These are phyloP conservation scores for Ogataea siamensis DNA, from an alignment of 805 yeast genomes.

Conservation along the genomic window DNA sequence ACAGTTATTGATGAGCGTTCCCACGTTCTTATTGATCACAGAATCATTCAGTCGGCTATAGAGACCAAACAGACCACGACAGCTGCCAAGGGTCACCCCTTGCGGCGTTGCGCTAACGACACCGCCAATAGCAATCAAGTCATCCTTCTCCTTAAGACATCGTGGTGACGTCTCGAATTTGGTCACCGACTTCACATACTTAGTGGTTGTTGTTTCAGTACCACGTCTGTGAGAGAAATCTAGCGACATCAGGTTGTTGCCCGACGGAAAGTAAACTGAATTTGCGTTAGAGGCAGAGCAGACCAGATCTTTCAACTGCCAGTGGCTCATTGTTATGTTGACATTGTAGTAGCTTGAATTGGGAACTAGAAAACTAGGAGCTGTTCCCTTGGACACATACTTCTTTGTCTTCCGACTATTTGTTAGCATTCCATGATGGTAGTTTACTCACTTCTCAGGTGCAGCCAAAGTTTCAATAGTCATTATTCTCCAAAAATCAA, in stretches of 20 bases:
- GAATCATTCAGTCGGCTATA: slow-evolving; percentile 49
- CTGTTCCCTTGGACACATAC: slow-evolving; percentile 4
- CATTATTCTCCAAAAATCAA: slow-evolving; percentile 6
- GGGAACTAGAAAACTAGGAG: slow-evolving; percentile 22
- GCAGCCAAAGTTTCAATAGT: slow-evolving; percentile 17
- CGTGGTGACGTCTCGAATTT: slow-evolving; percentile 66
- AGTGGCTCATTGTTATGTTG: slow-evolving; percentile 34
- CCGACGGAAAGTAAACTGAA: slow-evolving; percentile 57
- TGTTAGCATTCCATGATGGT: neutral
- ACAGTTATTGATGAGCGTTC: slow-evolving; percentile 81
- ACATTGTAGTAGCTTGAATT: slow-evolving; percentile 30
- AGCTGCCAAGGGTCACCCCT: slow-evolving; percentile 29
- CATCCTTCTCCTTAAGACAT: slow-evolving; percentile 62
- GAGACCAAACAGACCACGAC: slow-evolving; percentile 66
- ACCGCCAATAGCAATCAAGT: slow-evolving; percentile 50
- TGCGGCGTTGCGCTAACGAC: slow-evolving; percentile 30
- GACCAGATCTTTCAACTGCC: slow-evolving; percentile 61
- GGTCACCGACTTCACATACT: slow-evolving; percentile 38
- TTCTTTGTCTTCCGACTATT: slow-evolving; percentile 7
- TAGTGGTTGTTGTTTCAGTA: slow-evolving; percentile 12
- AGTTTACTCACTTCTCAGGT: slow-evolving; percentile 13
- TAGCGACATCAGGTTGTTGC: slow-evolving; percentile 43
- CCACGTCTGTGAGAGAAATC: slow-evolving; percentile 5
- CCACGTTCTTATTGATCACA: slow-evolving; percentile 55
- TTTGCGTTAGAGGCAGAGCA: slow-evolving; percentile 47